These are phyloP conservation scores for Nitzschia palea DNA, from an alignment of 108 stramenopile genomes.

Conservation along the genomic window DNA sequence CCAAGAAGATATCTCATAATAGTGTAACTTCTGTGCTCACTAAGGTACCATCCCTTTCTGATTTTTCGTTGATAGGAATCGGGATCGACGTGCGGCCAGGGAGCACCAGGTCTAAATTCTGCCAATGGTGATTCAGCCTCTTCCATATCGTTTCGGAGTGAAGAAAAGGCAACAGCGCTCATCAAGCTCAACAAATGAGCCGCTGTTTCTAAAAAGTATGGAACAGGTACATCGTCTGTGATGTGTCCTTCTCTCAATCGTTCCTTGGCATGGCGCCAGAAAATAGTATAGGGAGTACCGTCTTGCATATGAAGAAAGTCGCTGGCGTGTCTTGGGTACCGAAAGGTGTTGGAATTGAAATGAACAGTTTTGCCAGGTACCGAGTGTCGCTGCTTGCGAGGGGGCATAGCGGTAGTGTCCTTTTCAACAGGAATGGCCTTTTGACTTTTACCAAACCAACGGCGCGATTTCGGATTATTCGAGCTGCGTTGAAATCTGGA, in stretches of 20 bases:
- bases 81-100: constrained; percentile 68
- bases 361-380: not conserved
- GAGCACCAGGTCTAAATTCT: constrained; percentile 50
- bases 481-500: not conserved
- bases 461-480: not conserved
- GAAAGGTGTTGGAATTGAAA: not conserved
- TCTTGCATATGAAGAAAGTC: not conserved
- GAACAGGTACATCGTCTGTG: constrained; percentile 2
- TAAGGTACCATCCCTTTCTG: constrained; percentile 37
- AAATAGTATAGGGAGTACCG: not conserved
- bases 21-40: constrained; percentile 2
- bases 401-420: too few relatives aligned
- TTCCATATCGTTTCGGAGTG: constrained; percentile 70
- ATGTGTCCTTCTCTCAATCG: constrained; percentile 15
- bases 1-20: constrained; percentile 49
- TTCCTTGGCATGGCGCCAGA: constrained; percentile 3
- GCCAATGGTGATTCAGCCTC: constrained; percentile 62
- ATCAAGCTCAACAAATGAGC: constrained; percentile 66
- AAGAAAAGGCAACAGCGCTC: constrained; percentile 66
- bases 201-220: constrained; percentile 70
- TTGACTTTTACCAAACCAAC: not conserved
- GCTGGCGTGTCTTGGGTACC: not conserved
- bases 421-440: too few relatives aligned
- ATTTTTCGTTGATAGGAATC: constrained; percentile 47
- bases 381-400: too few relatives aligned